Conservation (phyloP, 2,329 filamentous ascomycete species). For the Xylaria sp. region DNA sequence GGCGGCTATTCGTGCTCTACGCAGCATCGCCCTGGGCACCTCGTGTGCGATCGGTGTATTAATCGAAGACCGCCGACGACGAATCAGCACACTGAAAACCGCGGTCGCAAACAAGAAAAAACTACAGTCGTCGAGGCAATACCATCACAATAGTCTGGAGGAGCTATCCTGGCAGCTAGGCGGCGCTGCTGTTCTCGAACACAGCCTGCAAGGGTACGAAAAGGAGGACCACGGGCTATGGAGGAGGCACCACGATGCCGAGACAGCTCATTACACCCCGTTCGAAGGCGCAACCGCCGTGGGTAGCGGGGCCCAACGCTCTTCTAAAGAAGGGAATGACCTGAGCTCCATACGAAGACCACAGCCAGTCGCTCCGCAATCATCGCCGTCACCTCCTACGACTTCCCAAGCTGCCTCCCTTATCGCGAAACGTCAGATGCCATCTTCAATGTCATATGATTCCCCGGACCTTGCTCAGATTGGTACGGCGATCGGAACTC, state of each 20-base stretch:
- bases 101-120: slow-evolving; percentile 64
- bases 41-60: slow-evolving; percentile 66
- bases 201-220: slow-evolving; percentile 39
- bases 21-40: slow-evolving; percentile 65
- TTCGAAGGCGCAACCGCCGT: background rate
- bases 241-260: slow-evolving; percentile 1
- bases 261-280: background rate
- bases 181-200: slow-evolving; percentile 27
- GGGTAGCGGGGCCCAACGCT: background rate
- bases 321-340: background rate
- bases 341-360: background rate
- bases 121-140: slow-evolving; percentile 54
- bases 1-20: slow-evolving; percentile 64
- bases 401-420: background rate
- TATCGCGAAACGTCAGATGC: background rate
- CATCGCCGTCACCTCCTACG: background rate
- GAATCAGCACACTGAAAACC: slow-evolving; percentile 61
- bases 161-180: slow-evolving; percentile 31
- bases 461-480: background rate
- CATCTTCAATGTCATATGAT: background rate
- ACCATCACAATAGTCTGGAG: slow-evolving; percentile 40
- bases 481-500: background rate
- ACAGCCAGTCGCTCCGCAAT: background rate
- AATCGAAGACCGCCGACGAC: slow-evolving; percentile 66
- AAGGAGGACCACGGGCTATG: slow-evolving; percentile 1